Base-by-base conservation (phyloP, 768 basidiomycete genomes). In the Lactarius pseudohatsudake region DNA sequence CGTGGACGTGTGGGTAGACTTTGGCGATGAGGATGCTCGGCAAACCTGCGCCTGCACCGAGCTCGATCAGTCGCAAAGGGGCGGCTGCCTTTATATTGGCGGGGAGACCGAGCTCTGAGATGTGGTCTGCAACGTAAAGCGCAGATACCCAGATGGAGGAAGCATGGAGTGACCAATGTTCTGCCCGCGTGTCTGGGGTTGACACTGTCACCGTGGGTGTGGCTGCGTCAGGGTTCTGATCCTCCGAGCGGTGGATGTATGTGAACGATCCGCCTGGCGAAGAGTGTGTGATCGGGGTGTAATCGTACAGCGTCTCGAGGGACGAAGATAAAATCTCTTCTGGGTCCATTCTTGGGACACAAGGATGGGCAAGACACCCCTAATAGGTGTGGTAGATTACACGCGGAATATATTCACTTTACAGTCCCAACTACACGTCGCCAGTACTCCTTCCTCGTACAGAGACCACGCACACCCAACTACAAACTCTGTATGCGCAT, bases 401-500 rank as follows among this genome's bases (percentile, higher is more conserved):
- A 85, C 78, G 66, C 84, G 86, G 75, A 91, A 94, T 69, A 96
- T 81, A 77, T 89, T 85, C 61, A 96, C 77, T 77, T 86, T 85
- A 72, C 90, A 86, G 70, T 98, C 96, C 96, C 96, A 98, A 59
- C 90, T 87, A 76, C 94, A 96, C 66, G 89, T 96, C 47, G 92
- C 94, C 57, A 98, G 73, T 20, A 94, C 74, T 1, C 92, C 92
- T 72, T 92, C 88, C 57, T 97, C 94, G 69, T 87, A 95, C 72
- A 97, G 76, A n/a, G 92, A 93, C 95, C 96, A 97, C 57, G 85
- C 83, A 72, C 91, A 89, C 0, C 93, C 96, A 50, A 91, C 91
- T 28, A 96, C 94, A 76, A 98, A 98, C 78, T 98, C 96, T 2
- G 92, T 96, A 74, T 98, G 96, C 7, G 87, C 80, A 73, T 94